Conservation (phyloP, 768 basidiomycete genomes). For the Naganishia vaughanmartiniae region DNA sequence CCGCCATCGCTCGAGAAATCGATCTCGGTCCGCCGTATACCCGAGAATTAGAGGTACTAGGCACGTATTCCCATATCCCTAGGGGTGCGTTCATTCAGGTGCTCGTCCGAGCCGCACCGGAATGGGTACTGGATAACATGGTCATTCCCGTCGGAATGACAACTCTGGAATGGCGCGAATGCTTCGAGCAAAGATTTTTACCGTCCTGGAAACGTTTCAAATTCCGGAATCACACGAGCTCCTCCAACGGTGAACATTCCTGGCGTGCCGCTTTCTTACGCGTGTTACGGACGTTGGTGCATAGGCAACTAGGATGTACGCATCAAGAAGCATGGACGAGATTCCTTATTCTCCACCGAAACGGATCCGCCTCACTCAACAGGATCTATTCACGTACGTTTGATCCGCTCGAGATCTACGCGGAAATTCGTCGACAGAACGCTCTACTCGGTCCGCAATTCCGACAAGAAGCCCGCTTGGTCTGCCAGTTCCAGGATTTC, state of each 20-base stretch:
- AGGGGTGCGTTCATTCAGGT: slow-evolving; percentile 37
- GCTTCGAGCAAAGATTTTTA: slow-evolving; percentile 44
- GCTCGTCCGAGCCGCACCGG: slow-evolving; percentile 42
- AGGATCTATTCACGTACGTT: slow-evolving; percentile 46
- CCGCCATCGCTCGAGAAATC: slow-evolving; percentile 32
- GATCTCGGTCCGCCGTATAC: slow-evolving; percentile 40
- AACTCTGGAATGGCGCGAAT: slow-evolving; percentile 43
- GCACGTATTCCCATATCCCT: slow-evolving; percentile 39
- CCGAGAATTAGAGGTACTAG: slow-evolving; percentile 34
- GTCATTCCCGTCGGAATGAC: slow-evolving; percentile 36
- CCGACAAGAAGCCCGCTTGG: slow-evolving; percentile 39
- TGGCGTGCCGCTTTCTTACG: slow-evolving; percentile 46
- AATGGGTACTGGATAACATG: slow-evolving; percentile 46
- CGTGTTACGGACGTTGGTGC: slow-evolving; percentile 41
- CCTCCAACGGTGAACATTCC: neutral
- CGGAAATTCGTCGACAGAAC: slow-evolving; percentile 45
- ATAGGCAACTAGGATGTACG: slow-evolving; percentile 44
- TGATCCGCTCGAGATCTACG: slow-evolving; percentile 48
- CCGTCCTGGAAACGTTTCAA: slow-evolving; percentile 45
- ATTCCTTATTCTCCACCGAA: slow-evolving; percentile 47
- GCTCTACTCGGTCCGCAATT: slow-evolving; percentile 39
- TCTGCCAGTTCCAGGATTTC: slow-evolving; percentile 43
- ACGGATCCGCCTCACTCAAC: slow-evolving; percentile 47
- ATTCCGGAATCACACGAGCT: slow-evolving; percentile 33
- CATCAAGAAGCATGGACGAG: slow-evolving; percentile 51